Evolutionary conservation across 2,329 filamentous ascomycete genomes (phyloP), one percentile per base, ranked within the genome.

Genomic region (Ophiocordyceps camponoti-saundersi): DNA sequence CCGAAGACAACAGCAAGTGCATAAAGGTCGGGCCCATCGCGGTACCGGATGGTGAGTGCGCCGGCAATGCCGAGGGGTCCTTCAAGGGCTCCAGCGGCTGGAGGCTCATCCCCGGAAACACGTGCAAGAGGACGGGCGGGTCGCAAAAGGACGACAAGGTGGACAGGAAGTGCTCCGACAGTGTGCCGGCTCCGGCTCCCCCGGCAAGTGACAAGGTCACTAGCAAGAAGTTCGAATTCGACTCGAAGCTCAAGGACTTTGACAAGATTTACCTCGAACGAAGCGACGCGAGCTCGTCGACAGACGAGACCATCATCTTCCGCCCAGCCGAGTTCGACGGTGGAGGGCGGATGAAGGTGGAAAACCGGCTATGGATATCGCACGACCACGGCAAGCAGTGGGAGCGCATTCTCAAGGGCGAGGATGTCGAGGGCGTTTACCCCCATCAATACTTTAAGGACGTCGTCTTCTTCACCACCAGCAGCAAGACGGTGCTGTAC

Each of bases 61-160:
- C 83, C 57, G 61, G 68, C 2, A 68, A 67, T 34, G 69, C 75
- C 3, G 75, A 80, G 10, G 82, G 82, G 49, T 87, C 70, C 2
- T 98, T 88, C 65, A 80, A 74, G 63, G 92, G 87, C 13, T 84
- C 83, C 3, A 95, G 89, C 29, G 92, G 92, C 23, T 98, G 87
- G 77, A 80, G 90, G 49, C 73, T 90, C 54, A 96, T 98, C 50
- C 90, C 92, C 0, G 85, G 85, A 23, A 82, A 90, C 60, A 75
- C 74, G 22, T 90, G 85, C 63, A 75, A 78, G 53, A 68, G 76
- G 44, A 72, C 67, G 15, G 61, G 62, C 15, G 82, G 78, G 39
- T 64, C 70, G 44, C 75, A 85, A 53, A 80, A 85, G 56, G 85
- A 88, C 55, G 73, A 81, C 47, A 66, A 71, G n/a, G 73, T 87